Conservation (phyloP, 768 basidiomycete species). For the Harrya chromipes region DNA sequence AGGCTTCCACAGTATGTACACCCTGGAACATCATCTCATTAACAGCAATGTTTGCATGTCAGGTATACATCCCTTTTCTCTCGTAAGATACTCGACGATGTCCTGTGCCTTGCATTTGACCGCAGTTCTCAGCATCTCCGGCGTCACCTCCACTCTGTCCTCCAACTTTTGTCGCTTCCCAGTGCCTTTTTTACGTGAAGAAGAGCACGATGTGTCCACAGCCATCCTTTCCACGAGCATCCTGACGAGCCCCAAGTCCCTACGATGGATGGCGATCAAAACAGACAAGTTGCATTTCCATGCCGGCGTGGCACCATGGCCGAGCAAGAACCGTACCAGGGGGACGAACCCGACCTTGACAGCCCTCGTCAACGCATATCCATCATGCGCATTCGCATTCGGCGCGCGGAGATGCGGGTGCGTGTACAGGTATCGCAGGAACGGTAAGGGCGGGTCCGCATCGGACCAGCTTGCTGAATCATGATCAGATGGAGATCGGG, state of each 20-base stretch:
- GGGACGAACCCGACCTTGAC: constrained; percentile 62
- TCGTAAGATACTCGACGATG: constrained; percentile 66
- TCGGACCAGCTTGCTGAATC: constrained; percentile 38
- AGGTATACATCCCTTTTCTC: constrained; percentile 70
- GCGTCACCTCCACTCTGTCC: constrained; percentile 55
- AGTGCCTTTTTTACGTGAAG: constrained; percentile 8
- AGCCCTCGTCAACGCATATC: constrained; percentile 81
- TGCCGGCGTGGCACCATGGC: constrained; percentile 66
- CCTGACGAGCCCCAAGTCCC: constrained; percentile 64
- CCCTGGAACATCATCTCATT: constrained; percentile 28
- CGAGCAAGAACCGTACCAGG: constrained; percentile 69
- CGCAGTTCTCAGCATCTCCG: constrained; percentile 62
- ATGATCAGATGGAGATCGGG: too few relatives aligned
- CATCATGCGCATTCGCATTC: constrained; percentile 64
- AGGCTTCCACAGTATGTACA: not conserved
- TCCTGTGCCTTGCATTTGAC: constrained; percentile 63
- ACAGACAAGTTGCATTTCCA: constrained; percentile 64
- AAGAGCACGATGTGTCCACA: constrained; percentile 16
- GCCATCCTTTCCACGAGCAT: constrained; percentile 68
- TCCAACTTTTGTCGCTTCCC: constrained; percentile 52
- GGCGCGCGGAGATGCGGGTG: constrained; percentile 39
- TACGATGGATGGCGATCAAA: constrained; percentile 68
- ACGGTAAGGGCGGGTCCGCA: constrained; percentile 57
- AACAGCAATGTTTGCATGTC: constrained; percentile 62
- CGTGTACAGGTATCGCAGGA: constrained; percentile 56